phyloP scores from a whole-genome alignment of 1,284 basidiomycete species.

The Melampsora americana region DNA sequence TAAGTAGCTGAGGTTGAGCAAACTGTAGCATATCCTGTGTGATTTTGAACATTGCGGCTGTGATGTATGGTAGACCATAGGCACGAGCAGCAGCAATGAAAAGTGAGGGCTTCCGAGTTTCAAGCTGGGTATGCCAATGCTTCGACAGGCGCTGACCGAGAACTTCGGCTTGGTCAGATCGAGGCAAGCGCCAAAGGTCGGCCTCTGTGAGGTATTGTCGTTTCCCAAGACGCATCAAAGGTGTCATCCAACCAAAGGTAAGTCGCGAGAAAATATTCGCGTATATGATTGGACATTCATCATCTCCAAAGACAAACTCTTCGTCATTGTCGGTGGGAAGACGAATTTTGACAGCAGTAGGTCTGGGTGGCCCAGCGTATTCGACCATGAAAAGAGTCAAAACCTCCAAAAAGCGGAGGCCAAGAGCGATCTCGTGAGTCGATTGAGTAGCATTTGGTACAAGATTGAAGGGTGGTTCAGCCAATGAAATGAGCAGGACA shows the following conservation, averaged over 20 bases:
- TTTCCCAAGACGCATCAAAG: slow-evolving; percentile 61
- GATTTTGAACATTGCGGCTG: slow-evolving; percentile 61
- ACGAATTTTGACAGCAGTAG: slow-evolving; percentile 53
- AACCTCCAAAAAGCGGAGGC: slow-evolving; percentile 60
- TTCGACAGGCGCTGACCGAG: slow-evolving; percentile 65
- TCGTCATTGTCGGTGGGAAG: slow-evolving; percentile 46
- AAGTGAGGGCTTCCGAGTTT: slow-evolving; percentile 59
- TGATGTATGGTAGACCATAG: slow-evolving; percentile 73
- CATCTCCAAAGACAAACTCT: slow-evolving; percentile 54
- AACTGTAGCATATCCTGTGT: slow-evolving; percentile 77
- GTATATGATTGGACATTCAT: slow-evolving; percentile 70
- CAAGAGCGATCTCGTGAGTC: slow-evolving; percentile 58
- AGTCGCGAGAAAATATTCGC: slow-evolving; percentile 64
- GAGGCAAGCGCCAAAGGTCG: slow-evolving; percentile 55
- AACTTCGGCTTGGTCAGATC: slow-evolving; percentile 67
- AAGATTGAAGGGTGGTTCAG: slow-evolving; percentile 66
- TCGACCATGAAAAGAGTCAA: slow-evolving; percentile 67
- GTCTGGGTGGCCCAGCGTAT: slow-evolving; percentile 65
- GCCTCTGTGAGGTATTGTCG: slow-evolving; percentile 54
- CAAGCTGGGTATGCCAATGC: slow-evolving; percentile 55
- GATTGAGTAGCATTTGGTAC: slow-evolving; percentile 53
- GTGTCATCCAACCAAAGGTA: slow-evolving; percentile 75
- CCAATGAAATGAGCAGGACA: slow-evolving; percentile 61
- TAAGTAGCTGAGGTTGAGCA: slow-evolving; percentile 81
- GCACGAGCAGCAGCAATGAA: slow-evolving; percentile 70